These are phyloP conservation scores for Yamadazyma aaseri DNA, from an alignment of 1,139 yeast species.

Conservation along the genomic window DNA sequence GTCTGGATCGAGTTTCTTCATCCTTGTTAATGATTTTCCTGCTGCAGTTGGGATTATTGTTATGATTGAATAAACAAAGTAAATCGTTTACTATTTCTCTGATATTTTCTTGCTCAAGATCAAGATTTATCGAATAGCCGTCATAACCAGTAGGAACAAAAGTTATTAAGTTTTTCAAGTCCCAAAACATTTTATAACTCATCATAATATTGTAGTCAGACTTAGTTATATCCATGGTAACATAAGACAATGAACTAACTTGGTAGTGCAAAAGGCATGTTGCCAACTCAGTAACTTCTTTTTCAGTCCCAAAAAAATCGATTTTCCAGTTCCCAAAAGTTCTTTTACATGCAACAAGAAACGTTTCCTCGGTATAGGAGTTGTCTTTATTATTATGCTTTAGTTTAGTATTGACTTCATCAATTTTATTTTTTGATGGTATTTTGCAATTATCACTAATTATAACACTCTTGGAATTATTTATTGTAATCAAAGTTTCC, in stretches of 20 bases:
- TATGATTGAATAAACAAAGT: slow-evolving; percentile 6
- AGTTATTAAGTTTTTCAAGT: slow-evolving; percentile 5
- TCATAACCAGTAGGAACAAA: slow-evolving; percentile 13
- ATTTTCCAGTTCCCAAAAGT: slow-evolving; percentile 8
- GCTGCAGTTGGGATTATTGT: not conserved
- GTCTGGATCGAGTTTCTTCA: too few species aligned
- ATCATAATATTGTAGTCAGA: slow-evolving; percentile 1
- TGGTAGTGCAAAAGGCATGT: slow-evolving; percentile 8
- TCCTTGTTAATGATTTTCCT: not conserved
- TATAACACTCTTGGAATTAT: not conserved
- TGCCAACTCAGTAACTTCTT: slow-evolving; percentile 7
- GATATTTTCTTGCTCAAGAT: slow-evolving; percentile 10
- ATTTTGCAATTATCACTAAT: not conserved
- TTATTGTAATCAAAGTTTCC: slow-evolving; percentile 1
- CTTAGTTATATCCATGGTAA: slow-evolving; percentile 11
- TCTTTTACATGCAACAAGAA: slow-evolving; percentile 3
- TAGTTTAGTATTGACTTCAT: too few species aligned
- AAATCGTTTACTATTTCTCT: slow-evolving; percentile 7
- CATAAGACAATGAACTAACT: slow-evolving; percentile 7
- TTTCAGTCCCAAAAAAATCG: slow-evolving; percentile 3
- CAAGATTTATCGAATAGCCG: slow-evolving; percentile 12
- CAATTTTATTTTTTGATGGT: not conserved
- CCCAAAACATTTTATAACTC: slow-evolving; percentile 3
- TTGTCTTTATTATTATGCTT: not conserved
- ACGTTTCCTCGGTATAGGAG: not conserved